These are phyloP conservation scores for Kuraishia hungarica DNA, from an alignment of 805 yeast species.

Conservation along the genomic window DNA sequence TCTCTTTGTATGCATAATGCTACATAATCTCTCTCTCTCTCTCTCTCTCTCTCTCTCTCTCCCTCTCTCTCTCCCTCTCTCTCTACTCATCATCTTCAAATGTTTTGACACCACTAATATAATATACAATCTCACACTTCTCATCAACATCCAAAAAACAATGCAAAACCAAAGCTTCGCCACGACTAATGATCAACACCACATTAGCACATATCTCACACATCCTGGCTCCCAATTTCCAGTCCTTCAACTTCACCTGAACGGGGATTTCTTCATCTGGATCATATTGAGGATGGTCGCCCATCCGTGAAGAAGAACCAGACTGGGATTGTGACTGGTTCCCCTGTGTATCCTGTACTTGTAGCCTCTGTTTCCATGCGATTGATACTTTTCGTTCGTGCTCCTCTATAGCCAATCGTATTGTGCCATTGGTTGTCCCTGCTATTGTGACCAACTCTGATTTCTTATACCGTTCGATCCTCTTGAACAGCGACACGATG, in stretches of 20 bases:
- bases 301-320: not conserved
- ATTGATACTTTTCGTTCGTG: slow-evolving; percentile 46
- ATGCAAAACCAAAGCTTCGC: slow-evolving; percentile 55
- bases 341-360: slow-evolving; percentile 27
- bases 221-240: slow-evolving; percentile 58
- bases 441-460: slow-evolving; percentile 40
- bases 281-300: not conserved
- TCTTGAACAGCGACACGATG: slow-evolving; percentile 42
- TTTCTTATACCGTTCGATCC: slow-evolving; percentile 59
- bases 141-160: slow-evolving; percentile 59
- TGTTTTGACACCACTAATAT: slow-evolving; percentile 31
- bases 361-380: slow-evolving; percentile 49
- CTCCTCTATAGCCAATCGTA: slow-evolving; percentile 45
- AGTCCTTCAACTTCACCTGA: slow-evolving; percentile 48
- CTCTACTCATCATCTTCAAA: not conserved
- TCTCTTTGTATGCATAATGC: no score
- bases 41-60: no score
- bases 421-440: slow-evolving; percentile 39
- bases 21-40: no score
- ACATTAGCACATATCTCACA: slow-evolving; percentile 55
- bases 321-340: slow-evolving; percentile 4
- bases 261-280: slow-evolving; percentile 25
- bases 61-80: no score
- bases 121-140: slow-evolving; percentile 58
- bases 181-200: slow-evolving; percentile 47